phyloP scores from a whole-genome alignment of 2,329 filamentous ascomycete genomes.

The Fusarium redolens region DNA sequence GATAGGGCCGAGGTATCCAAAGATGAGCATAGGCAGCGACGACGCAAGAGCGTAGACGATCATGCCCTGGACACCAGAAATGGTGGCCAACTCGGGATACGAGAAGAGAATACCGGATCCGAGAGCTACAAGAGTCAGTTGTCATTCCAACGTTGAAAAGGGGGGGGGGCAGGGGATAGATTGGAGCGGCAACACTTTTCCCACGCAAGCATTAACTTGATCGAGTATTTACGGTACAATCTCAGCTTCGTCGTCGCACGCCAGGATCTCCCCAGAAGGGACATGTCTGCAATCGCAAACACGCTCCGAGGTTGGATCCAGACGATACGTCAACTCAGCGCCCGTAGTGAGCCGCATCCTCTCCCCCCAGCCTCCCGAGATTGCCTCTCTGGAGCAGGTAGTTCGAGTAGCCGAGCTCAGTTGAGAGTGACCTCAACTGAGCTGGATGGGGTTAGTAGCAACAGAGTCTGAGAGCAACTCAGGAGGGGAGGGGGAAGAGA shows the following conservation, averaged over 20 bases:
- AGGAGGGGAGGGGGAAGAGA: conserved; percentile 41
- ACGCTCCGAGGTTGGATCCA: conserved; percentile 63
- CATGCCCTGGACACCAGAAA: conserved; percentile 82
- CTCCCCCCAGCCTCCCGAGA: conserved; percentile 47
- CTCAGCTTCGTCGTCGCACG: conserved; percentile 78
- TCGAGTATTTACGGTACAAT: conserved; percentile 95
- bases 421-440: neutral
- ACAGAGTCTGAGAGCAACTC: conserved; percentile 43
- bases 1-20: conserved; percentile 79
- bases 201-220: conserved; percentile 99
- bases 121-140: conserved; percentile 72
- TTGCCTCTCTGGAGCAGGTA: conserved; percentile 42
- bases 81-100: conserved; percentile 83
- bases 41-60: conserved; percentile 81
- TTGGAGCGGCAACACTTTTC: conserved; percentile 93
- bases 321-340: conserved; percentile 70
- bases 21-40: conserved; percentile 77
- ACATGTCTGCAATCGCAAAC: neutral
- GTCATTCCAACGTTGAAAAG: conserved; percentile 26
- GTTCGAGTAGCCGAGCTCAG: conserved; percentile 11
- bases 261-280: conserved; percentile 52
- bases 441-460: conserved; percentile 41
- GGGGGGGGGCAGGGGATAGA: conserved; percentile 45
- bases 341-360: conserved; percentile 84
- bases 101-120: conserved; percentile 86